phyloP scores from a whole-genome alignment of 1,284 basidiomycete species.

The Trametes sp. region DNA sequence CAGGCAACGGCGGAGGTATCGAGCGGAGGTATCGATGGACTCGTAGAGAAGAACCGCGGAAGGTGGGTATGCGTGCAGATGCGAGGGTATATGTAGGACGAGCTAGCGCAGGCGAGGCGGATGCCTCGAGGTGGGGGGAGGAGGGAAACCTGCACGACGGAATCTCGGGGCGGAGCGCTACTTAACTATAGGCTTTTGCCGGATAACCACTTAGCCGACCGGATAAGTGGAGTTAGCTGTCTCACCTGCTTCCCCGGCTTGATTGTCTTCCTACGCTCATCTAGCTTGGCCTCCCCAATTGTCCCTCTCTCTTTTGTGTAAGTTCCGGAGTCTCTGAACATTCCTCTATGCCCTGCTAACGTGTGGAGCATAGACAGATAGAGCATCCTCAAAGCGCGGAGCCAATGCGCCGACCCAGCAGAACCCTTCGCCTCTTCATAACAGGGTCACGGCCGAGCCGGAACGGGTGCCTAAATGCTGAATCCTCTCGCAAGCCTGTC shows the following conservation, averaged over 20 bases:
- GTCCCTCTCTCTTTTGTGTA: conserved; percentile 4
- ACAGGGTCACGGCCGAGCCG: conserved; percentile 3
- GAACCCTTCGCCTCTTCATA: conserved; percentile 12
- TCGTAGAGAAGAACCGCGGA: conserved; percentile 10
- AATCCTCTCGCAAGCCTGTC: not conserved
- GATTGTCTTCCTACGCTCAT: conserved; percentile 8
- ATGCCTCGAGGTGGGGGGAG: conserved; percentile 31
- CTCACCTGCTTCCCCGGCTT: conserved; percentile 13
- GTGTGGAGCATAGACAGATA: no score
- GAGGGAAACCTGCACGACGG: conserved; percentile 15
- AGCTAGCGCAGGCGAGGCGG: conserved; percentile 27
- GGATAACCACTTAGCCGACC: conserved; percentile 18
- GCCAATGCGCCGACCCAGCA: conserved; percentile 9
- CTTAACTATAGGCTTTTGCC: conserved; percentile 14
- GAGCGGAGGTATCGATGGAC: conserved; percentile 13
- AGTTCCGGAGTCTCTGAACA: not conserved
- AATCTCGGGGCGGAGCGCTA: conserved; percentile 15
- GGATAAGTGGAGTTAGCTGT: conserved; percentile 17
- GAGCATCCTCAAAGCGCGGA: conserved; percentile 8
- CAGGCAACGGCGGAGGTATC: conserved; percentile 14
- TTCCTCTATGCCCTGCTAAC: not conserved
- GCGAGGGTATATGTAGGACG: conserved; percentile 29
- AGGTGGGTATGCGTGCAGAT: conserved; percentile 22
- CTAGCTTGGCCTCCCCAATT: not conserved
- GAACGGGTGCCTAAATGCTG: conserved; percentile 7